Evolutionary conservation across 148 eudicot species (phyloP).

Genomic region (Simmondsia chinensis): DNA sequence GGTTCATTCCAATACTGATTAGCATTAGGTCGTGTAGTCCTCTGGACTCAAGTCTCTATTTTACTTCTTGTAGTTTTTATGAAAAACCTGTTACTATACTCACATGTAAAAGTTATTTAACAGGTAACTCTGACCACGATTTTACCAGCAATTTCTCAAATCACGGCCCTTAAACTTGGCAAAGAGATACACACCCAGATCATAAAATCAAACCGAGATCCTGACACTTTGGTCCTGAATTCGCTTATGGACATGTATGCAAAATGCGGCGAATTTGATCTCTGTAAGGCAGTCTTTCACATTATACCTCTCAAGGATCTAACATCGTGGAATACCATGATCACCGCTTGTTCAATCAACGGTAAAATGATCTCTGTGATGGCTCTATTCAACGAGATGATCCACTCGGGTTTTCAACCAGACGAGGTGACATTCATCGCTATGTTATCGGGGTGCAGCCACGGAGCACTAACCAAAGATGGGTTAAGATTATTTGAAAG

Average conservation of each 20-base stretch:
- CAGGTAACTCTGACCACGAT: constrained; percentile 23
- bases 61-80: no score
- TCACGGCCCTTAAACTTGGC: constrained; percentile 17
- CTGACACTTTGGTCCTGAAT: constrained; percentile 23
- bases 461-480: no score
- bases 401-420: no score
- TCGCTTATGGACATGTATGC: constrained; percentile 35
- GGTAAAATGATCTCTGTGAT: no score
- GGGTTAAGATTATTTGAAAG: constrained; percentile 22
- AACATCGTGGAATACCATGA: constrained; percentile 25
- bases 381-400: no score
- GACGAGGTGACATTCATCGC: no score
- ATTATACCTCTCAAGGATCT: constrained; percentile 20
- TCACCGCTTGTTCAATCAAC: constrained; percentile 27
- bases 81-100: no score
- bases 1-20: no score
- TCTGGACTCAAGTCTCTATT: no score
- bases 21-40: no score
- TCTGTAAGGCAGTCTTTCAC: constrained; percentile 21
- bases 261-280: constrained; percentile 28
- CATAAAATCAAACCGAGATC: constrained; percentile 12
- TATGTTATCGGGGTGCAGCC: no score
- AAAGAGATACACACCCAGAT: constrained; percentile 37
- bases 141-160: constrained; percentile 19
- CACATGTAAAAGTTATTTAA: no score